Evolutionary conservation across 2,329 filamentous ascomycete species (phyloP).

Genomic region (Trichophyton simii): DNA sequence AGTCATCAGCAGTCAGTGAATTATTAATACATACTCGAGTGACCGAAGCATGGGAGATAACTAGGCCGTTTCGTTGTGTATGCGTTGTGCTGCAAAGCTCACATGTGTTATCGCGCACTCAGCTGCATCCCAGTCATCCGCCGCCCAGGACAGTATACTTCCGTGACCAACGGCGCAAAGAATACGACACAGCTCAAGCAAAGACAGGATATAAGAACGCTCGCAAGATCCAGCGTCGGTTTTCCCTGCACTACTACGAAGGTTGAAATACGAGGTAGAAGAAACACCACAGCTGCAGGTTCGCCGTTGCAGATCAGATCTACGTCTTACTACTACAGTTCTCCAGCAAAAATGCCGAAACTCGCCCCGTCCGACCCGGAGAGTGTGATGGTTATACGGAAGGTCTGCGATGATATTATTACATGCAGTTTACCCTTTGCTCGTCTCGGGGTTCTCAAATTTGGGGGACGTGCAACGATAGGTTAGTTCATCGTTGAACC

Average conservation of each 20-base stretch:
- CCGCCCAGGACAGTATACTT: background rate
- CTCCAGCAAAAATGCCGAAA: conserved; percentile 3
- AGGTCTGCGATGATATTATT: conserved; percentile 55
- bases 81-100: background rate
- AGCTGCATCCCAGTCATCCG: background rate
- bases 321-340: background rate
- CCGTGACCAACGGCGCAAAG: background rate
- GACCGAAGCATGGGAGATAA: background rate
- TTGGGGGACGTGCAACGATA: conserved; percentile 79
- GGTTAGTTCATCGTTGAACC: conserved; percentile 39
- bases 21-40: background rate
- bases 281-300: background rate
- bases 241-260: background rate
- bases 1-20: background rate
- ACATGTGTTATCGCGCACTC: background rate
- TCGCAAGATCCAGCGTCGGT: background rate
- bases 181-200: background rate
- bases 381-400: conserved; percentile 79
- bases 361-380: conserved; percentile 59
- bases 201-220: background rate
- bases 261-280: background rate
- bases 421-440: conserved; percentile 59
- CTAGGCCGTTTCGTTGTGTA: background rate
- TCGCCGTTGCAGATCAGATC: background rate
- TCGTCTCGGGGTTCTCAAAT: conserved; percentile 63